phyloP scores from a whole-genome alignment of 1,284 basidiomycete species.

The Pseudozyma tsukubaensis region DNA sequence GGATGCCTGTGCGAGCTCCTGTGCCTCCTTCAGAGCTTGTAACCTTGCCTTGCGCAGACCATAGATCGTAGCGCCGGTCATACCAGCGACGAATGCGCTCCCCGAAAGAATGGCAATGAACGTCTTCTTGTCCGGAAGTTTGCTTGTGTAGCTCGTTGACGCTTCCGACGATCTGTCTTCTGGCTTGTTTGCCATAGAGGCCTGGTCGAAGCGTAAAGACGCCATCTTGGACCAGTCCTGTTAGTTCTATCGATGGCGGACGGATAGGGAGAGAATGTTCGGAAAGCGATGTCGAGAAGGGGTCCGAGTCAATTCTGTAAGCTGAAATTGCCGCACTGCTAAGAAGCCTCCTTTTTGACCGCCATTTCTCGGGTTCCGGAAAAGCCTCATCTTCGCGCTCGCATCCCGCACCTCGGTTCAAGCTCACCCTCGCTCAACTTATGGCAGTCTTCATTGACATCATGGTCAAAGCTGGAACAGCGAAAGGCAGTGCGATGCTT shows the following conservation, averaged over 20 bases:
- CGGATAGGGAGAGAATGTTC: neutral
- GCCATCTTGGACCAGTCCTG: constrained; percentile 11
- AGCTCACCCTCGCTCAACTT: neutral
- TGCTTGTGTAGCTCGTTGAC: constrained; percentile 30
- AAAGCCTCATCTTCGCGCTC: constrained; percentile 3
- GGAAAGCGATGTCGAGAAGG: neutral
- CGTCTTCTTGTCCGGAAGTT: constrained; percentile 46
- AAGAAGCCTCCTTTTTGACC: constrained; percentile 1
- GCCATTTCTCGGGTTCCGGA: constrained; percentile 30
- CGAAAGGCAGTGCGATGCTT: too few species aligned
- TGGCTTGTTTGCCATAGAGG: neutral
- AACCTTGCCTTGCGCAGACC: constrained; percentile 34
- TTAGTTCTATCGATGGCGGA: neutral
- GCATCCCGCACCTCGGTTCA: neutral
- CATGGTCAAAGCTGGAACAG: too few species aligned
- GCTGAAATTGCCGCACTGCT: neutral
- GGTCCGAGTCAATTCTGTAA: neutral
- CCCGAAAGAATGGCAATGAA: constrained; percentile 50
- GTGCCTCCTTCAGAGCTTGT: constrained; percentile 44
- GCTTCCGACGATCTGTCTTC: constrained; percentile 10
- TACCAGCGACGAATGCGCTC: constrained; percentile 41
- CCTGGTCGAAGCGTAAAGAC: neutral
- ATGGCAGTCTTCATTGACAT: constrained; percentile 2
- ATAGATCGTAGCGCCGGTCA: constrained; percentile 47
- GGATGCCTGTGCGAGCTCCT: constrained; percentile 29